Conservation (phyloP, 2,329 filamentous ascomycete species). For the Domatiomyces catenatus region DNA sequence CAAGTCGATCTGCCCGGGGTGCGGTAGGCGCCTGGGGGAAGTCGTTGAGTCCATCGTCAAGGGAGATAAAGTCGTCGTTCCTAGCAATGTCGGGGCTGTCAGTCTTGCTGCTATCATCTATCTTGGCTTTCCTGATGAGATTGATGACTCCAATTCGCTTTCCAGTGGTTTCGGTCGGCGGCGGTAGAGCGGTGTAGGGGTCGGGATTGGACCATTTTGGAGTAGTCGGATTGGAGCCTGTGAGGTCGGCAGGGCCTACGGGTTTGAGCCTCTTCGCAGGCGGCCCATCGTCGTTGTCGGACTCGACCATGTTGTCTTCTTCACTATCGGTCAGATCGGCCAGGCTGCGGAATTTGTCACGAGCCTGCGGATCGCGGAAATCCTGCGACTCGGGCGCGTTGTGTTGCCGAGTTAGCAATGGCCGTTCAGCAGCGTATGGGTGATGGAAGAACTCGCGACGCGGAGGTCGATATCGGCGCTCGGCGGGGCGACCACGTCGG, state of each 20-base stretch:
- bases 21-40: background rate
- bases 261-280: slow-evolving; percentile 25
- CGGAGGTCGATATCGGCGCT: background rate
- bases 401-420: slow-evolving; percentile 8
- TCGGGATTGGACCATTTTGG: slow-evolving; percentile 95
- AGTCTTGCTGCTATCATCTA: slow-evolving; percentile 42
- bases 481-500: background rate
- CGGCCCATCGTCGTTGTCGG: slow-evolving; percentile 23
- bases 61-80: slow-evolving; percentile 66
- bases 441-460: background rate
- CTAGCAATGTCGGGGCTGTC: slow-evolving; percentile 24
- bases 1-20: slow-evolving; percentile 38
- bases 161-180: slow-evolving; percentile 52
- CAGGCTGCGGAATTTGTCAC: slow-evolving; percentile 17
- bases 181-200: slow-evolving; percentile 76
- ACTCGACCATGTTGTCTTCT: slow-evolving; percentile 31
- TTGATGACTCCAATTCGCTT: slow-evolving; percentile 83
- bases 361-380: slow-evolving; percentile 2
- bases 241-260: slow-evolving; percentile 18
- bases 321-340: slow-evolving; percentile 31
- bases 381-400: slow-evolving; percentile 5
- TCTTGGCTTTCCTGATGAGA: slow-evolving; percentile 75
- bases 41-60: slow-evolving; percentile 37
- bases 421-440: slow-evolving; percentile 1
- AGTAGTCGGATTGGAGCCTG: slow-evolving; percentile 17